A percentile compares a stretch with the other conserved stretches of the same genome.
These are phyloP conservation scores for Cystobasidium onofrii DNA, from an alignment of 768 basidiomycete genomes.

Conservation along the genomic window DNA sequence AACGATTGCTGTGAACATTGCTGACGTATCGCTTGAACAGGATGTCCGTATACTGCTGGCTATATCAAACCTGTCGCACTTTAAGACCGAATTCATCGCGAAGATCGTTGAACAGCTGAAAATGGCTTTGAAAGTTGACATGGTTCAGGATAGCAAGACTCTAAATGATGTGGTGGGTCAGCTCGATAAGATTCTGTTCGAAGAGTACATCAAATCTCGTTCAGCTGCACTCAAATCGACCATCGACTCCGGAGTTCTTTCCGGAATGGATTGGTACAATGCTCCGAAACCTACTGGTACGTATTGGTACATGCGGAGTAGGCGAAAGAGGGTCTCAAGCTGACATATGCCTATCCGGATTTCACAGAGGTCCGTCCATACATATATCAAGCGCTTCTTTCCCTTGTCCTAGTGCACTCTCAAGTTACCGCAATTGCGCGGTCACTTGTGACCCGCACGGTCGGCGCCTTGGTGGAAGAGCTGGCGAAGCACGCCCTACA, in stretches of 20 bases:
- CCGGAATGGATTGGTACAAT: conserved; percentile 87
- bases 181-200: conserved; percentile 80
- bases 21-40: conserved; percentile 47
- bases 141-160: conserved; percentile 68
- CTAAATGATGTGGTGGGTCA: conserved; percentile 68
- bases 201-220: conserved; percentile 76
- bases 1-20: background rate
- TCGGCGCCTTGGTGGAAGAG: conserved; percentile 71
- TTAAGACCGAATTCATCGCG: conserved; percentile 64
- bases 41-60: conserved; percentile 79
- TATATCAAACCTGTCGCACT: conserved; percentile 74
- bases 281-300: conserved; percentile 82
- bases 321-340: no score
- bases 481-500: conserved; percentile 72
- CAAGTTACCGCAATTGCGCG: conserved; percentile 76
- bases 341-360: background rate
- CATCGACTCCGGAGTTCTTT: conserved; percentile 69
- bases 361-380: conserved; percentile 79
- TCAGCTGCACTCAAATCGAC: conserved; percentile 59
- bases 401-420: conserved; percentile 82
- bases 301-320: conserved; percentile 35
- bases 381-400: conserved; percentile 79
- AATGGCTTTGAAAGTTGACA: conserved; percentile 61
- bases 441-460: conserved; percentile 67
- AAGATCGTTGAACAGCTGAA: conserved; percentile 73